Percentiles rank a stretch among this genome's conserved stretches.
Conservation (phyloP, 1,284 basidiomycete species). For the Apiotrichum brassicae region DNA sequence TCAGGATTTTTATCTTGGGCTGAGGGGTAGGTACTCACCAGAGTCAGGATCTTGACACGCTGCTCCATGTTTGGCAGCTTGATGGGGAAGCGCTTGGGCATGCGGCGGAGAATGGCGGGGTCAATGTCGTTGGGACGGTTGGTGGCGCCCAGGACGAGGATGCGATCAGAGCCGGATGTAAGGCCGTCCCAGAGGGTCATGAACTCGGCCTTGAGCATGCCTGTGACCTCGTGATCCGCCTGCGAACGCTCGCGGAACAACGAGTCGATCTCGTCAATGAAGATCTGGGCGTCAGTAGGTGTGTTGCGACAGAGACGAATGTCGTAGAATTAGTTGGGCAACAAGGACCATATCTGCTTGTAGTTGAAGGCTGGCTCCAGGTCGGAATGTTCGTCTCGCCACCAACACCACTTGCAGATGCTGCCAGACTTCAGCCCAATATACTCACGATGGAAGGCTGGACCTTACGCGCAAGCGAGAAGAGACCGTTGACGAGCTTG, state of each 20-base stretch:
- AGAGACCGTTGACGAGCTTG: conserved; percentile 85
- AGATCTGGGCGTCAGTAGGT: conserved; percentile 51
- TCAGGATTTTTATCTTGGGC: background rate
- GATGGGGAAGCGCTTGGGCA: conserved; percentile 97
- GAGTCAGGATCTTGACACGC: conserved; percentile 75
- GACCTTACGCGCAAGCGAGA: conserved; percentile 66
- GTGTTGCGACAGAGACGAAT: too few relatives aligned
- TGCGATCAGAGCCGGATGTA: conserved; percentile 68
- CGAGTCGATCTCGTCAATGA: conserved; percentile 78
- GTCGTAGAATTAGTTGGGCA: too few relatives aligned
- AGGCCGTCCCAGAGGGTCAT: conserved; percentile 99
- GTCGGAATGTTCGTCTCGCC: too few relatives aligned
- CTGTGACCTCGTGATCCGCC: conserved; percentile 94
- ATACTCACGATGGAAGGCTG: conserved; percentile 59
- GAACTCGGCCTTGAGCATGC: conserved; percentile 99
- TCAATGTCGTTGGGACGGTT: conserved; percentile 86
- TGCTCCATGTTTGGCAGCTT: conserved; percentile 74
- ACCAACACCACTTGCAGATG: too few relatives aligned
- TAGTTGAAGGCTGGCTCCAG: background rate
- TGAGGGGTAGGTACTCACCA: conserved; percentile 53
- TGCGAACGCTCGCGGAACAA: conserved; percentile 79
- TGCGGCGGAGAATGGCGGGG: conserved; percentile 84
- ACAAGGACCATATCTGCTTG: background rate
- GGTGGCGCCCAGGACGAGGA: conserved; percentile 91
- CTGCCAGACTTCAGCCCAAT: too few relatives aligned